Conservation (phyloP, 2,329 filamentous ascomycete species). For the Fusarium praegraminearum region DNA sequence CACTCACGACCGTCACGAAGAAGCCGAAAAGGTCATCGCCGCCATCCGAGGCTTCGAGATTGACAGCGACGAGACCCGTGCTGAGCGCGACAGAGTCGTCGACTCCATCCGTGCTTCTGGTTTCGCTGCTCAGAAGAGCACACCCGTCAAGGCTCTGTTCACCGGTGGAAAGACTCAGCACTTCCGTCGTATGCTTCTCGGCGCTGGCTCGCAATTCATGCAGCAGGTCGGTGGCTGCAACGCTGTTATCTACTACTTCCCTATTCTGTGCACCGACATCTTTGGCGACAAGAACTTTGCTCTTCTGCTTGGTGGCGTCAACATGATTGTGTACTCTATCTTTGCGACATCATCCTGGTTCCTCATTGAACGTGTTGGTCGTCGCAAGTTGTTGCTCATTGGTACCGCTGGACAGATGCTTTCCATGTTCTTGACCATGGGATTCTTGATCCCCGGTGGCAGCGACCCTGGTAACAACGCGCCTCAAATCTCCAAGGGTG, state of each 20-base stretch:
- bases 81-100: conserved; percentile 67
- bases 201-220: conserved; percentile 69
- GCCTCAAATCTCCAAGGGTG: conserved; percentile 69
- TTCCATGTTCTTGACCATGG: conserved; percentile 72
- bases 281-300: conserved; percentile 56
- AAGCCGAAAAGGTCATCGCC: conserved; percentile 51
- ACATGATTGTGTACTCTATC: conserved; percentile 68
- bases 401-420: conserved; percentile 62
- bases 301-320: conserved; percentile 64
- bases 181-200: conserved; percentile 72
- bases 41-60: conserved; percentile 55
- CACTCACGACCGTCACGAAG: conserved; percentile 61
- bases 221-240: conserved; percentile 72
- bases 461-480: conserved; percentile 59
- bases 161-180: conserved; percentile 74
- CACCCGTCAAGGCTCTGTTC: conserved; percentile 65
- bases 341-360: conserved; percentile 68
- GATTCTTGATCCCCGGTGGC: conserved; percentile 73
- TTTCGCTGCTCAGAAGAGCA: conserved; percentile 58
- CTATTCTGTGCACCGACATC: conserved; percentile 64
- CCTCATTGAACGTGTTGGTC: conserved; percentile 61
- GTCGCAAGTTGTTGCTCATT: conserved; percentile 60
- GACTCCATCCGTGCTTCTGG: conserved; percentile 65
- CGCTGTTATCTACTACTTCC: conserved; percentile 71
- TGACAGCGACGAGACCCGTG: conserved; percentile 67